Evolutionary conservation across 306 rosid genomes (phyloP), one percentile per base, ranked within the genome.

Genomic region (Castanopsis chinensis): DNA sequence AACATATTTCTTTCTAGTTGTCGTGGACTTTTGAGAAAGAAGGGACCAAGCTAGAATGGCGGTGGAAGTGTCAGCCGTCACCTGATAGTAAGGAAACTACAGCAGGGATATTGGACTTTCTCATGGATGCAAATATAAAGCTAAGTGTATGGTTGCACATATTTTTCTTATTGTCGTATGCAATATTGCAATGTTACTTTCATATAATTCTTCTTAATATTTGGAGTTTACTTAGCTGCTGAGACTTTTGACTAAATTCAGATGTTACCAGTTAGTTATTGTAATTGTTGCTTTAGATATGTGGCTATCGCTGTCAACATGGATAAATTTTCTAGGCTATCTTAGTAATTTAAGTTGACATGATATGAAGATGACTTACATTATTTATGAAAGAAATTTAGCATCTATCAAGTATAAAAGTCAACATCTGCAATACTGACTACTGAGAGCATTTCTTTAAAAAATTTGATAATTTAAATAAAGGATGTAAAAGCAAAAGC

Each of bases 11-110:
- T 77, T 63, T 74, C 75, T 82, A 95, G 96, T 87, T 93, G 84
- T 91, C 93, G 0, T 95, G 98, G 99, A 90, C 96, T 5, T 95
- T 93, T 86, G 90, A 91, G 81, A 95, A 90, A 82, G 97, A 85
- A 91, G 94, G 93, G 74, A 90, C 93, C 37, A 91, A 87, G 52
- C 85, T 92, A 32, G 88, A 90, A 45, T 93, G 98, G 98, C 86
- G 99, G 81, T 92, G 96, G 99, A 91, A 91, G 79, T 91, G 95
- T 84, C 76, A 83, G 80, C 91, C 73, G 9, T 83, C 96, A n/a
- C 80, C 88, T 41, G 76, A 90, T 73, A 79, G 84, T 80, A 91
- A 88, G 86, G 82, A 91, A 76, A 90, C 84, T 28, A 93, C 95
- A 1, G 85, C 87, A 15, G 88, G 81, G 32, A 85, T 91, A 78